Evolutionary conservation across 768 basidiomycete genomes (phyloP), one percentile per base, ranked within the genome.

Genomic region (Tulasnella sp.): DNA sequence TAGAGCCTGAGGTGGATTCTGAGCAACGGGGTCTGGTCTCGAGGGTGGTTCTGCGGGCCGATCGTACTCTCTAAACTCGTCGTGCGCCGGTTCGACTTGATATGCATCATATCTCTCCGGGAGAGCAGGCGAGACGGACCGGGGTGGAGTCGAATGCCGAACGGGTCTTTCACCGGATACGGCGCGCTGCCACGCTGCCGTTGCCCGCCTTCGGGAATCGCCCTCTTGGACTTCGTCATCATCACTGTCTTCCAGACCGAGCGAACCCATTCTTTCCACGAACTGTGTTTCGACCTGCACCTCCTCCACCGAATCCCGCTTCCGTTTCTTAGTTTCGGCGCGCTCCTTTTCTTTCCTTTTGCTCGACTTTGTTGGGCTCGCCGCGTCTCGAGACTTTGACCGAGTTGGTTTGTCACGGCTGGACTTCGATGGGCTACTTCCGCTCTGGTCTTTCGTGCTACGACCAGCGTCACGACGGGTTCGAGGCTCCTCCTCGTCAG

Each of bases 251-350:
- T 74, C 21, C 72, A 74, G 27, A 18, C 72, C 72, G 36, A 74
- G 72, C 14, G 72, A 74, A 14, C 72, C 44, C 72, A 74, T 74
- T 14, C 72, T 27, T 46, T 39, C 72, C 24, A 74, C 72, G 44
- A 74, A 42, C 24, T 68, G 62, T 3, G 62, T 34, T 34, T 68
- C 62, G 62, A 68, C 62, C 16, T 31, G 62, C 8, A 68, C 34
- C 14, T 68, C 34, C 12, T 68, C 62, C 27, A 68, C 62, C 1
- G 62, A 68, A 3, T 68, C 31, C 18, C 62, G 62, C 62, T 68
- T 68, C 18, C 62, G 5, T 18, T 68, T 68, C 31, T 34, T 68
- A 31, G 62, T 34, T 7, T n/a, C n/a, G n/a, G 27, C 62, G 7
- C 12, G 27, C 18, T 34, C 34, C 12, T 68, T 68, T 31, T 14